These are phyloP conservation scores for Cytospora piceae DNA, from an alignment of 2,329 filamentous ascomycete genomes.

Conservation along the genomic window DNA sequence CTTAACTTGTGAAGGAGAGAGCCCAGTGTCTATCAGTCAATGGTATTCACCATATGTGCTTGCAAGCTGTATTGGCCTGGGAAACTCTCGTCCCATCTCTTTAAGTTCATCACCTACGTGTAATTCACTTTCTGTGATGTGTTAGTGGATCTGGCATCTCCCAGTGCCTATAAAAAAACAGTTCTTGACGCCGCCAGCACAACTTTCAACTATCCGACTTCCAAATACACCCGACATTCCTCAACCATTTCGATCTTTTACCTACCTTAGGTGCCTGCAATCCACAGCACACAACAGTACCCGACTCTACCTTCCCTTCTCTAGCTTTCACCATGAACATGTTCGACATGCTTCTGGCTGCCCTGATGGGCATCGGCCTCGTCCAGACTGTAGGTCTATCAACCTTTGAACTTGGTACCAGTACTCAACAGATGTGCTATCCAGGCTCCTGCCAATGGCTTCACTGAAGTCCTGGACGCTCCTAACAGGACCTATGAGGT, in stretches of 20 bases:
- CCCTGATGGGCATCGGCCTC: not conserved
- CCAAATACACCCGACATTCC: not conserved
- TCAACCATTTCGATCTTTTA: not conserved
- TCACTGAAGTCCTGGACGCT: not conserved
- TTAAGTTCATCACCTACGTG: not conserved
- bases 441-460: not conserved
- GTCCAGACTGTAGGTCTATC: constrained; percentile 5
- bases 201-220: not conserved
- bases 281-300: not conserved
- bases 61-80: not conserved
- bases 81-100: not conserved
- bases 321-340: not conserved
- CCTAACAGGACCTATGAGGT: constrained; percentile 11
- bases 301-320: not conserved
- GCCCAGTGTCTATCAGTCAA: not conserved
- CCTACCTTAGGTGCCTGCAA: not conserved
- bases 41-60: not conserved
- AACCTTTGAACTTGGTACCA: not conserved
- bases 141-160: not conserved
- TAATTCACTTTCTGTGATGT: not conserved
- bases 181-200: not conserved
- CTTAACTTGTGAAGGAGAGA: not conserved
- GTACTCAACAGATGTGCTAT: not conserved
- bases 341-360: constrained; percentile 4
- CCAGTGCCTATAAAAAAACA: not conserved